phyloP scores from a whole-genome alignment of 2,329 filamentous ascomycete genomes.

The Xylariaceae sp. region DNA sequence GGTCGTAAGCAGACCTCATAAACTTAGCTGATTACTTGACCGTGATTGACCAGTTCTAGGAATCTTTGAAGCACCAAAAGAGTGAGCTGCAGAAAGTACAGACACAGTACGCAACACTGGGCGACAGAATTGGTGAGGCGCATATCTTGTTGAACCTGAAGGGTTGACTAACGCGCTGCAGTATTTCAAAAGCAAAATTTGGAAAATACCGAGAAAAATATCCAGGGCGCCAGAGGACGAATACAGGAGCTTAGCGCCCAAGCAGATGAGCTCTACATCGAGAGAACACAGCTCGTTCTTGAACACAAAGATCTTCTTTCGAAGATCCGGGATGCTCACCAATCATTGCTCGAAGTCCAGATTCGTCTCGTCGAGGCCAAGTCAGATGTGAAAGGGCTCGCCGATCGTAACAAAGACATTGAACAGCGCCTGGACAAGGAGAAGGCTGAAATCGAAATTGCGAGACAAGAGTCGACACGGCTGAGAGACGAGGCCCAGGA shows the following conservation, averaged over 20 bases:
- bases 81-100: slow-evolving; percentile 63
- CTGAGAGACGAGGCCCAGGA: slow-evolving; percentile 33
- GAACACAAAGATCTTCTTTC: slow-evolving; percentile 58
- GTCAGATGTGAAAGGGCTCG: slow-evolving; percentile 75
- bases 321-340: slow-evolving; percentile 59
- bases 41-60: slow-evolving; percentile 36
- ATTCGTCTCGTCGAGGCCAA: slow-evolving; percentile 73
- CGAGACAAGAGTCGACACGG: slow-evolving; percentile 41
- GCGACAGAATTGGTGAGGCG: slow-evolving; percentile 65
- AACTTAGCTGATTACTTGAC: slow-evolving; percentile 6
- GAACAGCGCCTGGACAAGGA: slow-evolving; percentile 49
- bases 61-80: slow-evolving; percentile 60
- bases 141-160: neutral
- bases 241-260: slow-evolving; percentile 52
- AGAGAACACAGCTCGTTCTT: slow-evolving; percentile 54
- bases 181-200: slow-evolving; percentile 36
- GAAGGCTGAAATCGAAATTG: slow-evolving; percentile 37
- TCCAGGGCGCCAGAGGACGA: slow-evolving; percentile 37
- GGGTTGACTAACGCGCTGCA: slow-evolving; percentile 22
- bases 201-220: slow-evolving; percentile 31
- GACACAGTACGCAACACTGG: slow-evolving; percentile 64
- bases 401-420: slow-evolving; percentile 61
- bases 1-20: slow-evolving; percentile 37
- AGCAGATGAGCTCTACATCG: slow-evolving; percentile 53
- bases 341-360: slow-evolving; percentile 65